Base-by-base conservation (phyloP, 192 early-diverging fungal genomes). In the Cetraspora pellucida region DNA sequence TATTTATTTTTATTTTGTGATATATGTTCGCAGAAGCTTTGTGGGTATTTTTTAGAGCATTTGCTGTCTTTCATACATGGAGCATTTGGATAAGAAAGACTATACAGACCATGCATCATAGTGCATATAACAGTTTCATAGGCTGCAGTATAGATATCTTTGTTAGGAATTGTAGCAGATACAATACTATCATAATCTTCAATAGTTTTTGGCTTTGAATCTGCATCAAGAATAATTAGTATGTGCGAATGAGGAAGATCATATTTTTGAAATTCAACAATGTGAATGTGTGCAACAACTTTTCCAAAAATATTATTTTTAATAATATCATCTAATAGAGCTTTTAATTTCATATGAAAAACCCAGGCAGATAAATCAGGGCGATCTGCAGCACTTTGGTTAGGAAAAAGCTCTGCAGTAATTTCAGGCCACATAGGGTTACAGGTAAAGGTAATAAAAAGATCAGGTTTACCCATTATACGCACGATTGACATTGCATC, bases 261-360 rank as follows among this genome's bases (percentile, higher is more conserved):
- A 10, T 81, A 66, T 45, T 82, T 85, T 55, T 82, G 81, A 59
- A 82, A 85, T n/a, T n/a, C n/a, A n/a, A n/a, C n/a, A n/a, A n/a
- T n/a, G n/a, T n/a, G n/a, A n/a, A n/a, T n/a, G n/a, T 45, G 59
- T 9, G 64, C 81, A 8, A 81, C 68, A 7, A 79, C 78, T 49
- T 70, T 80, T 19, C 82, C 78, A 37, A 79, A n/a, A n/a, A n/a
- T n/a, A 46, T 74, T 0, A 0, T 77, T 59, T 3, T 73, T 72
- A 50, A 23, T 16, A 4, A 83, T 19, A 30, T 81, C 79, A 13
- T 71, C 2, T 10, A 80, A 44, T 0, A 84, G 28, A 0, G 23
- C 30, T 11, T 66, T 77, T 19, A 81, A 58, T 47, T 81, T 81
- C 47, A 77, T 55, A n/a, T 67, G 17, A 44, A 81, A 81, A 37